Percentiles rank a stretch among this genome's conserved stretches.
These are phyloP conservation scores for Macrolepiota albuminosa DNA, from an alignment of 768 basidiomycete species.

Conservation along the genomic window DNA sequence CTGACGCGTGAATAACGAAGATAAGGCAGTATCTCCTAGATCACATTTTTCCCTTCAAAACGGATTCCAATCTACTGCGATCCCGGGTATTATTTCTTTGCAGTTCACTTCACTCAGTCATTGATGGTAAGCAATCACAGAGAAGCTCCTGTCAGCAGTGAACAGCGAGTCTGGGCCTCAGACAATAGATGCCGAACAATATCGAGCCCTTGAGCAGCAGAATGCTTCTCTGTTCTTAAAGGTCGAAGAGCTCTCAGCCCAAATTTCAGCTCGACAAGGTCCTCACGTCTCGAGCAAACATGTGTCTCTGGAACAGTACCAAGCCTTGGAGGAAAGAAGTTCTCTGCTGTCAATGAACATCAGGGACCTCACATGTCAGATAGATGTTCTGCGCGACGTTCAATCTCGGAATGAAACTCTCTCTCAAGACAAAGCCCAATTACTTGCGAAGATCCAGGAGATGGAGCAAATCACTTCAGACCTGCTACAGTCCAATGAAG, in stretches of 20 bases:
- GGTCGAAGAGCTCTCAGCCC: slow-evolving; percentile 8
- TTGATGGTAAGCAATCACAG: not conserved
- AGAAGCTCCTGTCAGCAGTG: not conserved
- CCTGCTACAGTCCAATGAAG: slow-evolving; percentile 22
- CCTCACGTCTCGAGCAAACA: slow-evolving; percentile 20
- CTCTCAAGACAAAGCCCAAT: slow-evolving; percentile 21
- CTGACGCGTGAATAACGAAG: not conserved
- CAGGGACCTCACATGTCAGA: slow-evolving; percentile 8
- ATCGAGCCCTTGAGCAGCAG: slow-evolving; percentile 3
- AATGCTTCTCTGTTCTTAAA: slow-evolving; percentile 7
- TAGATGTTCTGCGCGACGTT: slow-evolving; percentile 15
- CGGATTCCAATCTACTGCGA: not conserved
- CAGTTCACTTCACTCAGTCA: not conserved
- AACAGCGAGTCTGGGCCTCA: not conserved
- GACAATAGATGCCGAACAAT: not conserved
- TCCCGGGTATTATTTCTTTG: not conserved
- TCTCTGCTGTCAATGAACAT: slow-evolving; percentile 7
- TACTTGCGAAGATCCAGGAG: slow-evolving; percentile 21
- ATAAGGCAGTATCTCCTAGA: not conserved
- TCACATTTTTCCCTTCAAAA: not conserved
- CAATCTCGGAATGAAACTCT: slow-evolving; percentile 21
- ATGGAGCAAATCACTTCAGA: slow-evolving; percentile 27
- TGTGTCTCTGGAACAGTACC: slow-evolving; percentile 1
- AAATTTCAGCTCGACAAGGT: slow-evolving; percentile 17
- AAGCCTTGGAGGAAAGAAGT: slow-evolving; percentile 5